Percentiles rank a stretch among this genome's conserved stretches.
Conservation (phyloP, 495 filamentous ascomycete species). For the Aspergillus indologenus region DNA sequence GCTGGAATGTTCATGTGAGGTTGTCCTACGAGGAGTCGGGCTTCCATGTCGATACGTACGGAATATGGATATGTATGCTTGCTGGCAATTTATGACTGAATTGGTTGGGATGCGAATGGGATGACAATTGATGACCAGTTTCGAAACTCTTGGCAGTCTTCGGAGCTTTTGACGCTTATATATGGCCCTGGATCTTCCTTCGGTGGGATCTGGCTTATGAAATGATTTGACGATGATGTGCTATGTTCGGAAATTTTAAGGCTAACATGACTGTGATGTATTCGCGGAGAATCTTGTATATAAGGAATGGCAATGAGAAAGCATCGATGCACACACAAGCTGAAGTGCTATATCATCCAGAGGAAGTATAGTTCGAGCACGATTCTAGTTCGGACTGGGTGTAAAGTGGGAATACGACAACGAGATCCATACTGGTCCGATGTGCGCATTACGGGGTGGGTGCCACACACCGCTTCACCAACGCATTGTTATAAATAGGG, state of each 20-base stretch:
- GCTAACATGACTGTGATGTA: background rate
- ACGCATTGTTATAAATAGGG: slow-evolving; percentile 3
- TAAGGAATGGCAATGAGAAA: background rate
- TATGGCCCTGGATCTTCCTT: background rate
- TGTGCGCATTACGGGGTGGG: background rate
- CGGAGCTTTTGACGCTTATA: background rate
- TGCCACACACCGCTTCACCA: slow-evolving; percentile 7
- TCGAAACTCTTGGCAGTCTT: background rate
- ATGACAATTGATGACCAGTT: background rate
- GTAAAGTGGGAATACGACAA: background rate
- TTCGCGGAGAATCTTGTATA: background rate
- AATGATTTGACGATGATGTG: slow-evolving; percentile 1
- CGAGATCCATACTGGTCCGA: background rate
- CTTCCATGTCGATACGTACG: slow-evolving; percentile 6
- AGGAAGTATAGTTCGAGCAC: background rate
- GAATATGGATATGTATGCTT: slow-evolving; percentile 9
- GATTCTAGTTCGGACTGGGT: background rate
- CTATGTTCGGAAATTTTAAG: background rate
- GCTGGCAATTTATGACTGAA: background rate
- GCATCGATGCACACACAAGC: background rate
- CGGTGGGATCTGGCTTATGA: background rate
- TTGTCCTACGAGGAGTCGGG: background rate
- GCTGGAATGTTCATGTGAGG: slow-evolving; percentile 45
- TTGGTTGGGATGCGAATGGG: background rate
- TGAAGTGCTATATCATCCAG: background rate